These are phyloP conservation scores for Candida odintsovae DNA, from an alignment of 805 yeast genomes.

Conservation along the genomic window DNA sequence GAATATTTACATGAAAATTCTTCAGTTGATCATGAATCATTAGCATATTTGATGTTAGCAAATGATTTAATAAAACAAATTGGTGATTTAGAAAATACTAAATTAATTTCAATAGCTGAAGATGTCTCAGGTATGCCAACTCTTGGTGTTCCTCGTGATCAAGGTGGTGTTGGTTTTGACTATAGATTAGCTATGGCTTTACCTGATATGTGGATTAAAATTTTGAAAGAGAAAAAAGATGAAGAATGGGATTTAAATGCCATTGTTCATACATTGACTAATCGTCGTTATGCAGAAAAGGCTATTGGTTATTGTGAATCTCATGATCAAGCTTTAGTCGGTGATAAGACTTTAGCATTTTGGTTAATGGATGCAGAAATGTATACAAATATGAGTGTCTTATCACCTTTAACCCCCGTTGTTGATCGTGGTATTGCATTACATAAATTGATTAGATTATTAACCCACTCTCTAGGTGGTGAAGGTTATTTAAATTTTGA, in stretches of 20 bases:
- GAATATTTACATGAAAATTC: slow-evolving; percentile 77
- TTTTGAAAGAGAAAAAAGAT: slow-evolving; percentile 75
- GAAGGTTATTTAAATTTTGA: slow-evolving; percentile 95
- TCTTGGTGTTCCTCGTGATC: slow-evolving; percentile 61
- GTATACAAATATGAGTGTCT: slow-evolving; percentile 90
- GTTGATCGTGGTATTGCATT: slow-evolving; percentile 87
- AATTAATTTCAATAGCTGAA: slow-evolving; percentile 81
- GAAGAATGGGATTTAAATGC: slow-evolving; percentile 89
- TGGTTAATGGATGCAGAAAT: slow-evolving; percentile 99
- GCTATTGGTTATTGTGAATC: slow-evolving; percentile 92
- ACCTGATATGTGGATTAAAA: slow-evolving; percentile 98
- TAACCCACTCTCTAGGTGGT: slow-evolving; percentile 92
- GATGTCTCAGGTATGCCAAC: slow-evolving; percentile 99
- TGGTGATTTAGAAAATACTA: slow-evolving; percentile 35
- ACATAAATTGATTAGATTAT: slow-evolving; percentile 83
- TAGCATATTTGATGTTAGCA: slow-evolving; percentile 86
- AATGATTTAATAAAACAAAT: slow-evolving; percentile 64
- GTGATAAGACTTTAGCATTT: slow-evolving; percentile 93
- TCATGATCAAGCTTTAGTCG: slow-evolving; percentile 96
- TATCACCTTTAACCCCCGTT: slow-evolving; percentile 67
- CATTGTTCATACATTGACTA: slow-evolving; percentile 76
- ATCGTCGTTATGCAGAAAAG: slow-evolving; percentile 81
- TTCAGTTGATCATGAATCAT: slow-evolving; percentile 81
- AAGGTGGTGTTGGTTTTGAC: slow-evolving; percentile 92
- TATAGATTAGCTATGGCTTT: slow-evolving; percentile 94